phyloP scores from a whole-genome alignment of 495 filamentous ascomycete species.

The Chaetomium tenue region DNA sequence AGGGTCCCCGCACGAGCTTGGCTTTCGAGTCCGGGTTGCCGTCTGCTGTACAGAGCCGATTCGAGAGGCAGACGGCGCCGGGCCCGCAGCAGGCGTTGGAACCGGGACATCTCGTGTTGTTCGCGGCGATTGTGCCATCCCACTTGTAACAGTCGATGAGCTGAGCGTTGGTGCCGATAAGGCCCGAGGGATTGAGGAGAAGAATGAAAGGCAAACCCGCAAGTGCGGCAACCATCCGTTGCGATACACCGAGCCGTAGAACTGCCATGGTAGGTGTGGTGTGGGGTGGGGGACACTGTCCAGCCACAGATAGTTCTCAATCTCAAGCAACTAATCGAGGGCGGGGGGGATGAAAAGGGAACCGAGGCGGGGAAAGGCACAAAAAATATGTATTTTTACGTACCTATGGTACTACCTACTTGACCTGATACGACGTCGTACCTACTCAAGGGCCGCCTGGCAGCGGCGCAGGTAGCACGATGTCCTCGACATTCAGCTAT shows the following conservation, averaged over 20 bases:
- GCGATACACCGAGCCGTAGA: not conserved
- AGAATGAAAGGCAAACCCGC: not conserved
- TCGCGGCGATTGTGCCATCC: not conserved
- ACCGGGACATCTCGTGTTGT: conserved; percentile 7
- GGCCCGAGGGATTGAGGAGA: not conserved
- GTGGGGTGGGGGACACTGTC: not conserved
- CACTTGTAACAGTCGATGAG: conserved; percentile 15
- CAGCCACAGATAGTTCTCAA: too few species aligned
- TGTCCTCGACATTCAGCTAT: too few species aligned
- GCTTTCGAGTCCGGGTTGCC: not conserved
- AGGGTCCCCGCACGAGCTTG: not conserved
- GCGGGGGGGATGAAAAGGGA: not conserved
- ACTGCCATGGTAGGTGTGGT: not conserved
- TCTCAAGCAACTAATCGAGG: too few species aligned
- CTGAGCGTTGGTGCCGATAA: not conserved
- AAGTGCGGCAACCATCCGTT: not conserved
- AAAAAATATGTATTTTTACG: not conserved
- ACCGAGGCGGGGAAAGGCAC: not conserved
- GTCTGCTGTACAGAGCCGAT: conserved; percentile 8
- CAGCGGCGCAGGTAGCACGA: too few species aligned
- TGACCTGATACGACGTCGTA: too few species aligned
- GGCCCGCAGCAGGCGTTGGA: conserved; percentile 3
- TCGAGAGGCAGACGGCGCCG: conserved; percentile 1
- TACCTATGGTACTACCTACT: not conserved
- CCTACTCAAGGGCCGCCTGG: too few species aligned